Evolutionary conservation across 176 grass and related monocot genomes (phyloP).

Genomic region (sorghum (Sorghum bicolor)): DNA sequence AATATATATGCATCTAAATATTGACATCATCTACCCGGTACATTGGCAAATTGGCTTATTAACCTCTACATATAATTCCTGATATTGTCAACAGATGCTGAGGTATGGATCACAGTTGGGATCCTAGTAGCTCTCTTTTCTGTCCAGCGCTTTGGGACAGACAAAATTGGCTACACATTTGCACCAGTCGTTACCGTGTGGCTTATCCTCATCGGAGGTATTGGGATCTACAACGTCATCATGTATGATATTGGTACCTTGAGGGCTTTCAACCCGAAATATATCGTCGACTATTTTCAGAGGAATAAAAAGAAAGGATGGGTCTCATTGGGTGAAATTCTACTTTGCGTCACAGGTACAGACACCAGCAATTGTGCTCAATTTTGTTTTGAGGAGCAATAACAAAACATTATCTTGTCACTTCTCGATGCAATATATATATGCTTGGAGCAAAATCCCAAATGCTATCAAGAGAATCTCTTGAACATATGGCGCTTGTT

Average conservation of each 20-base stretch:
- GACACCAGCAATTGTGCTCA: not conserved
- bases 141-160: conserved; percentile 57
- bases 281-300: conserved; percentile 62
- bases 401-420: not conserved
- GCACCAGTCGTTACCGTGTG: conserved; percentile 48
- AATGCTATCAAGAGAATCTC: not conserved
- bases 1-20: too few relatives aligned
- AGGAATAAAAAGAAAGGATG: conserved; percentile 62
- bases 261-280: conserved; percentile 60
- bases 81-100: conserved; percentile 26
- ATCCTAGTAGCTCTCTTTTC: conserved; percentile 57
- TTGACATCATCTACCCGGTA: not conserved
- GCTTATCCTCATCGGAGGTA: conserved; percentile 50
- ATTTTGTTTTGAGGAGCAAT: not conserved
- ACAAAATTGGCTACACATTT: conserved; percentile 75
- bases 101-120: conserved; percentile 54
- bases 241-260: conserved; percentile 50
- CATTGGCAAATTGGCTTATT: not conserved
- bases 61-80: not conserved
- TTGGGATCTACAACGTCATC: conserved; percentile 56
- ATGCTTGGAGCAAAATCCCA: not conserved
- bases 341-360: conserved; percentile 65
- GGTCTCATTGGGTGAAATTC: conserved; percentile 63
- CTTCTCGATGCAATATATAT: not conserved
- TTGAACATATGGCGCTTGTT: not conserved